Base-by-base conservation (phyloP, 257 asterid genomes). In the Solanum acaule region DNA sequence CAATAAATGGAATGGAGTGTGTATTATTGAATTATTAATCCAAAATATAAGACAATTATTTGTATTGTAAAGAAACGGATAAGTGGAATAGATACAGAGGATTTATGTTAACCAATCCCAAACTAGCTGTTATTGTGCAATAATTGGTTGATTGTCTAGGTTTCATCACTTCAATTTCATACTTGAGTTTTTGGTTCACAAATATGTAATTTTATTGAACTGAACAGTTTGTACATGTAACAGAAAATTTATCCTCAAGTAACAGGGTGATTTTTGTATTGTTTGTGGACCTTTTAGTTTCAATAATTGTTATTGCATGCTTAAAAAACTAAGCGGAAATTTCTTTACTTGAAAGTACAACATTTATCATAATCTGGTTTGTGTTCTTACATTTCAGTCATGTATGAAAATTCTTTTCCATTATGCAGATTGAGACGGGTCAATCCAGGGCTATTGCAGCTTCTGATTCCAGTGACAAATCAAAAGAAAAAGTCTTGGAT, bases 401-500 rank as follows among this genome's bases (percentile, higher is more conserved):
- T 86, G 91, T 70, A 87, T 86, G 87, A 85, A 56, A 72, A 22
- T 63, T 84, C 40, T 91, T 73, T 88, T 86, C 75, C 81, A 6
- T n/a, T 73, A 14, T 89, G 93, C 96, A 96, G 99, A 90, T 91
- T 88, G 95, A 94, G 61, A 94, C 86, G 89, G 96, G 90, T 88
- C 99, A 93, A 89, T 93, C 94, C 75, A 90, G 87, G 42, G 92
- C 59, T 67, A 87, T 82, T 52, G 92, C 86, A 37, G 92, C 88
- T 87, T 94, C 95, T 33, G 98, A 95, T 91, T 94, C 98, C 70
- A 94, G 95, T 87, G 97, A 93, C 85, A 96, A 93, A 89, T 93
- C 98, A 40, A 95, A 94, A 89, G 98, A 95, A 83, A 95, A 93
- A 91, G 72, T 85, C 83, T 67, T 87, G 73, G 96, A 95, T 89